phyloP scores from a whole-genome alignment of 192 early-diverging fungal species.

The Coemansia sp. region DNA sequence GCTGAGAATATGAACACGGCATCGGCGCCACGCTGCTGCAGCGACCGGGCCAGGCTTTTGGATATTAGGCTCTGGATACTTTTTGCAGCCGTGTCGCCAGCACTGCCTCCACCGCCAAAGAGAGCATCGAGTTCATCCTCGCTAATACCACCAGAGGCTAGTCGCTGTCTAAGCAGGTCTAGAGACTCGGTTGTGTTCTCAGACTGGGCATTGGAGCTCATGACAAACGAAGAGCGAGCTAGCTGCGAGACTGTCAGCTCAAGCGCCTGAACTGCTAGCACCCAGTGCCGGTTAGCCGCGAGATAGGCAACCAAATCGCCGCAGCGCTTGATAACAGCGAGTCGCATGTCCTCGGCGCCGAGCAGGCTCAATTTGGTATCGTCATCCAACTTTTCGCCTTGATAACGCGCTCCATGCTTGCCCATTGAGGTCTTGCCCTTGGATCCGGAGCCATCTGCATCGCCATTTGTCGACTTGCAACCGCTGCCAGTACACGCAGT shows the following conservation, averaged over 20 bases:
- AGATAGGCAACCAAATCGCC: conserved; percentile 30
- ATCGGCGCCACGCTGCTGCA: conserved; percentile 50
- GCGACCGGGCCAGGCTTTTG: conserved; percentile 32
- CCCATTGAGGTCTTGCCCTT: conserved; percentile 5
- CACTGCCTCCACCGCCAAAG: conserved; percentile 9
- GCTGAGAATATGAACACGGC: conserved; percentile 40
- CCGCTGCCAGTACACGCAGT: not conserved
- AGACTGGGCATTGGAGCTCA: not conserved
- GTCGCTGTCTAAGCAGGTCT: conserved; percentile 20
- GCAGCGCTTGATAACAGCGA: conserved; percentile 27
- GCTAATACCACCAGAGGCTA: conserved; percentile 33
- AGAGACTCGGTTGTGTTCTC: conserved; percentile 16
- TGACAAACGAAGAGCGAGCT: conserved; percentile 37
- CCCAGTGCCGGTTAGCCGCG: conserved; percentile 42
- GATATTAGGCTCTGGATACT: conserved; percentile 10
- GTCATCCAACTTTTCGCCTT: conserved; percentile 8
- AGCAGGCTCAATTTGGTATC: conserved; percentile 10
- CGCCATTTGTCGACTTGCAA: not conserved
- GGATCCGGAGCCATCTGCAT: conserved; percentile 12
- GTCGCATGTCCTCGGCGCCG: conserved; percentile 22
- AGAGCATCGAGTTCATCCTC: conserved; percentile 26
- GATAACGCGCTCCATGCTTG: not conserved
- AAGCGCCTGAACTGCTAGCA: conserved; percentile 38
- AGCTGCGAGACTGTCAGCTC: conserved; percentile 38
- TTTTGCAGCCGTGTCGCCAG: not conserved